Evolutionary conservation across 139 green algal genomes (phyloP).

Genomic region (Gonium pectorale): DNA sequence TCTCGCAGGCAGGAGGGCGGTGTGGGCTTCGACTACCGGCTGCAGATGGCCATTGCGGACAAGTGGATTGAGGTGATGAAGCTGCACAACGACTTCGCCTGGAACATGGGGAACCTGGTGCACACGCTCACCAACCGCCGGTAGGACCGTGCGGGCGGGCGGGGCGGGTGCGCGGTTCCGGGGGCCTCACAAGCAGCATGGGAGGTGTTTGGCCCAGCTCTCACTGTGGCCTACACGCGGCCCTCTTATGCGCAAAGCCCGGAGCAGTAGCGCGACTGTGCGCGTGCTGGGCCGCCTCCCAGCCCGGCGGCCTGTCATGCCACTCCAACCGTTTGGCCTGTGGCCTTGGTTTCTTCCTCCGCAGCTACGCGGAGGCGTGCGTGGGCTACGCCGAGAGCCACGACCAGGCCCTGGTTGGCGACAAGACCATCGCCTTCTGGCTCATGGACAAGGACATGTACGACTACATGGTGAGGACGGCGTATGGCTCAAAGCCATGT

Average conservation of each 20-base stretch:
- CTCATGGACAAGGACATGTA: conserved; percentile 99
- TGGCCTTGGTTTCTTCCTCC: not conserved
- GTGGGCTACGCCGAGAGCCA: conserved; percentile 96
- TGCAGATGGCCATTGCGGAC: conserved; percentile 99
- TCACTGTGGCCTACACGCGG: too few species aligned
- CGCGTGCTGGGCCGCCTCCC: too few species aligned
- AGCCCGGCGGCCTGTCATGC: not conserved
- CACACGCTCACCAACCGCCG: conserved; percentile 95
- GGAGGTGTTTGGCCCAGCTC: too few species aligned
- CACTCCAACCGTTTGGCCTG: not conserved
- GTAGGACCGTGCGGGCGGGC: too few species aligned
- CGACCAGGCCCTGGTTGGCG: conserved; percentile 90
- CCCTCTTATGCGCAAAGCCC: too few species aligned
- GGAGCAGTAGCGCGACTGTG: too few species aligned
- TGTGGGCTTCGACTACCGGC: conserved; percentile 98
- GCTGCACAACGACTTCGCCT: conserved; percentile 84
- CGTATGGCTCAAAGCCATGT: too few species aligned
- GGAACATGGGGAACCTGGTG: conserved; percentile 96
- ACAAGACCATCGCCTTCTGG: conserved; percentile 86
- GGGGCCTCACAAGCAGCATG: too few species aligned
- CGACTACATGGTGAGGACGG: conserved; percentile 93
- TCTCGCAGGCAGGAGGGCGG: conserved; percentile 84
- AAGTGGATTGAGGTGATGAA: conserved; percentile 90
- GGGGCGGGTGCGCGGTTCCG: too few species aligned
- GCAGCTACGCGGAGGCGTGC: conserved; percentile 88